Percentiles rank a stretch among this genome's conserved stretches.
Conservation (phyloP, 257 asterid species). For the Solanum boliviense region DNA sequence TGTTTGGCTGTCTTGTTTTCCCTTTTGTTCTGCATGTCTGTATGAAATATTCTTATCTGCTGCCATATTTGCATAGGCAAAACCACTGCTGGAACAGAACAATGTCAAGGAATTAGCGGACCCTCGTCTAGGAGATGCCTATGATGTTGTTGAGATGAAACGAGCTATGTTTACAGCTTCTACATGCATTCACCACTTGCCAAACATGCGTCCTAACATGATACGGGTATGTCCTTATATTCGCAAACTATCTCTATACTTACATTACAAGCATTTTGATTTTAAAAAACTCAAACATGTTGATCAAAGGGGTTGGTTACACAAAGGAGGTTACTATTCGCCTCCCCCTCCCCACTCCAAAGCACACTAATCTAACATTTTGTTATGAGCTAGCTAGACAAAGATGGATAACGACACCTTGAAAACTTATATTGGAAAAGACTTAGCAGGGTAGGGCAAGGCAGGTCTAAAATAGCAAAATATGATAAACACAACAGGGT, state of each 20-base stretch:
- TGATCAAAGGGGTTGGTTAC: background rate
- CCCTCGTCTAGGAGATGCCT: slow-evolving; percentile 52
- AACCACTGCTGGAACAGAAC: slow-evolving; percentile 65
- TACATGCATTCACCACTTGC: slow-evolving; percentile 73
- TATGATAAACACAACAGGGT: background rate
- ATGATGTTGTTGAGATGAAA: slow-evolving; percentile 47
- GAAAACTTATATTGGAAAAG: background rate
- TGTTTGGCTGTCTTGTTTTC: background rate
- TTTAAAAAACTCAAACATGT: background rate
- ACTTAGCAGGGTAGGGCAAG: background rate
- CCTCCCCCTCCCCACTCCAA: background rate
- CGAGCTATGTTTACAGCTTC: slow-evolving; percentile 73
- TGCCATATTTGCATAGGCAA: slow-evolving; percentile 39
- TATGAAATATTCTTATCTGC: background rate
- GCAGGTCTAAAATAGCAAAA: background rate
- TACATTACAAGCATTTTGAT: background rate
- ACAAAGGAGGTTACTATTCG: background rate
- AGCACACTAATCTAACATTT: background rate
- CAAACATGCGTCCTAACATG: slow-evolving; percentile 83
- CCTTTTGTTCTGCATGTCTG: background rate
- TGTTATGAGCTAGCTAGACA: background rate
- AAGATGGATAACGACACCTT: background rate
- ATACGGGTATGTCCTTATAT: slow-evolving; percentile 30
- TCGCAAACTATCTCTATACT: background rate
- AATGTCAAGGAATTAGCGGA: slow-evolving; percentile 59